These are phyloP conservation scores for Hirsutella thompsonii DNA, from an alignment of 2,329 filamentous ascomycete genomes.

Conservation along the genomic window DNA sequence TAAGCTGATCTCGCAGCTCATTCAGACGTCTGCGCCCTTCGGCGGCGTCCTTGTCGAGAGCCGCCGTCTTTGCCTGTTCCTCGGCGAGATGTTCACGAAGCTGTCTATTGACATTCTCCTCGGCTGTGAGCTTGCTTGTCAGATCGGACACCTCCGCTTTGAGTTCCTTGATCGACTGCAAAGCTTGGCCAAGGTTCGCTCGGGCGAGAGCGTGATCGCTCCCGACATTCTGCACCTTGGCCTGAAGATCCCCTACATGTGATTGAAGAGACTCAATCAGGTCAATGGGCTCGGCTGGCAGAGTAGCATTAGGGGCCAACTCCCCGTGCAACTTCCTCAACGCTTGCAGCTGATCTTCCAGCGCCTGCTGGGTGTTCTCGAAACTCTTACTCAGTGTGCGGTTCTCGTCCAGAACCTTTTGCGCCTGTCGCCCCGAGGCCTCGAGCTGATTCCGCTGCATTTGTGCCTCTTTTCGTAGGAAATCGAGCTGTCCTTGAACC, in stretches of 20 bases:
- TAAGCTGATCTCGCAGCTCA: conserved; percentile 56
- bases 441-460: conserved; percentile 48
- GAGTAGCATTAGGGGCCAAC: conserved; percentile 36
- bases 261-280: conserved; percentile 48
- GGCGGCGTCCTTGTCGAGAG: conserved; percentile 42
- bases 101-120: conserved; percentile 37
- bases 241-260: conserved; percentile 43
- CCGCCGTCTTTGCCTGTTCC: conserved; percentile 39
- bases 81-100: conserved; percentile 40
- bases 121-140: conserved; percentile 36
- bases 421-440: conserved; percentile 43
- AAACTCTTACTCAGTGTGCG: conserved; percentile 37
- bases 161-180: conserved; percentile 39
- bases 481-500: conserved; percentile 48
- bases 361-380: conserved; percentile 35
- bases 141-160: conserved; percentile 42
- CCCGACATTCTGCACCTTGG: conserved; percentile 47
- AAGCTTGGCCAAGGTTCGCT: conserved; percentile 49
- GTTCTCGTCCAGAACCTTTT: conserved; percentile 39
- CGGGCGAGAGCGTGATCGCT: conserved; percentile 46
- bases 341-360: conserved; percentile 36
- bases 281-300: conserved; percentile 42
- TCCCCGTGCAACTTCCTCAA: conserved; percentile 47
- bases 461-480: conserved; percentile 46
- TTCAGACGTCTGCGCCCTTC: conserved; percentile 59